Conservation (phyloP, 2,329 filamentous ascomycete species). For the Ceratocystis ficicola region DNA sequence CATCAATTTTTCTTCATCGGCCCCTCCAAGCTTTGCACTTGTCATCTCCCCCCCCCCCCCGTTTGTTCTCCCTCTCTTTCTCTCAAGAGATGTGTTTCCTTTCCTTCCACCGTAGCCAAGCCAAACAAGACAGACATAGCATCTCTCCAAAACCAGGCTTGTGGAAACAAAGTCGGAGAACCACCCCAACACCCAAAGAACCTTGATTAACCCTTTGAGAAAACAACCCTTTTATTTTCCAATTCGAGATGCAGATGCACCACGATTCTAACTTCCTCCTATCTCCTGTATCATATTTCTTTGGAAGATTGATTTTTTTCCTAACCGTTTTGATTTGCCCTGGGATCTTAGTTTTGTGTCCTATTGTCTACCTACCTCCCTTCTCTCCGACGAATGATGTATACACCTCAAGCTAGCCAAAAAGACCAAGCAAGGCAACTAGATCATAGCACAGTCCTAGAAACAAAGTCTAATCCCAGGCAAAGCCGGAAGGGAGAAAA, state of each 20-base stretch:
- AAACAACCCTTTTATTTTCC: no score
- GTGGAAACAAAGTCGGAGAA: neutral
- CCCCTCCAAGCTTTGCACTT: neutral
- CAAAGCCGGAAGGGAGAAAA: neutral
- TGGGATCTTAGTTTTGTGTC: neutral
- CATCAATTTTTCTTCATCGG: neutral
- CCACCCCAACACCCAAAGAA: neutral
- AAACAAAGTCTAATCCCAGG: neutral
- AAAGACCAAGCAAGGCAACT: neutral
- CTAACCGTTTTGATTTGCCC: neutral
- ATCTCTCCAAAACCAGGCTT: neutral
- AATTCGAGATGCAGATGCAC: neutral
- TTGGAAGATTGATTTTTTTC: accelerated
- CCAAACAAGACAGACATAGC: neutral
- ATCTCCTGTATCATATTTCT: neutral
- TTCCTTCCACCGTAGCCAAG: neutral
- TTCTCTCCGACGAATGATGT: neutral
- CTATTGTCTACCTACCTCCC: neutral
- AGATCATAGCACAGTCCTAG: neutral
- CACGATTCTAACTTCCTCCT: neutral
- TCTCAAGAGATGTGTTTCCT: neutral
- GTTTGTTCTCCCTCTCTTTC: no score
- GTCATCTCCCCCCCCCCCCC: neutral
- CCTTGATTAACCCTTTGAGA: neutral
- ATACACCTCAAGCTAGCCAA: neutral